These are phyloP conservation scores for Daldinia decipiens DNA, from an alignment of 495 filamentous ascomycete genomes.

Conservation along the genomic window DNA sequence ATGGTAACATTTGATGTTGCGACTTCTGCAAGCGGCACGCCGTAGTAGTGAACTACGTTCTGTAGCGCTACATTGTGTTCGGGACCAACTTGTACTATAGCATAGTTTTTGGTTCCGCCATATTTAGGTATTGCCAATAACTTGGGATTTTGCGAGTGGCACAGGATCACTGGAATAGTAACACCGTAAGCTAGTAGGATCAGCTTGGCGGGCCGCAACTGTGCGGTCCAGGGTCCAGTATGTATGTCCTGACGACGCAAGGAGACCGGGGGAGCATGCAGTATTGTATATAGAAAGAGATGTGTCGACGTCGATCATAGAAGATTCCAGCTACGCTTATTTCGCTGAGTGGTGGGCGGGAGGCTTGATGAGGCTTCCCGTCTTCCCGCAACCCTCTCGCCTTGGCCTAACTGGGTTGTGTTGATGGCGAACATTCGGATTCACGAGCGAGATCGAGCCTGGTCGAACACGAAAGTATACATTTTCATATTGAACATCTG, in stretches of 20 bases:
- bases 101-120: constrained; percentile 29
- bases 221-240: constrained; percentile 32
- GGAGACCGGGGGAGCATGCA: constrained; percentile 38
- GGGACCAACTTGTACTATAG: constrained; percentile 19
- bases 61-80: constrained; percentile 33
- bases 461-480: constrained; percentile 17
- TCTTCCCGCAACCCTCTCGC: constrained; percentile 19
- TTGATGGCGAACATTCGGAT: constrained; percentile 31
- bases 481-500: constrained; percentile 10
- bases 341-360: constrained; percentile 18
- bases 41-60: constrained; percentile 20
- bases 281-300: constrained; percentile 34
- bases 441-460: constrained; percentile 24
- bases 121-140: constrained; percentile 30
- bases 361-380: constrained; percentile 28
- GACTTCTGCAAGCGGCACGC: constrained; percentile 21
- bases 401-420: constrained; percentile 6
- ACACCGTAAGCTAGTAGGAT: constrained; percentile 39
- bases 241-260: constrained; percentile 29
- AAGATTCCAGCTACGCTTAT: constrained; percentile 42
- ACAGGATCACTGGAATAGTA: constrained; percentile 35
- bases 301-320: constrained; percentile 45
- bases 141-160: constrained; percentile 31
- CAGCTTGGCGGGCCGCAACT: constrained; percentile 40
- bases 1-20: constrained; percentile 35